phyloP scores from a whole-genome alignment of 2,329 filamentous ascomycete species.

The Penicillium psychrosexuale region DNA sequence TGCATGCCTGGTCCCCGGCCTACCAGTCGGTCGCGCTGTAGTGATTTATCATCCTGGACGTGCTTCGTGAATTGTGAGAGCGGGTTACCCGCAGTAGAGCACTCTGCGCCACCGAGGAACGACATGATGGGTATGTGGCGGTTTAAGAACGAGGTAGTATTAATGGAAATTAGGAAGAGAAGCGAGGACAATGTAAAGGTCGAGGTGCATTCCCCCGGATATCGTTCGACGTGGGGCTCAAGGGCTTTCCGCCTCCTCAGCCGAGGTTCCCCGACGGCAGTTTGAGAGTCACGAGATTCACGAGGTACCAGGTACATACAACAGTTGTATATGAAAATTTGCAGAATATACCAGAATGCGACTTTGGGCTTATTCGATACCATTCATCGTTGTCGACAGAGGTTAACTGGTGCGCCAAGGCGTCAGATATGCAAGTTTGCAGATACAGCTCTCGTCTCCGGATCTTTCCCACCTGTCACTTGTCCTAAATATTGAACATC shows the following conservation, averaged over 20 bases:
- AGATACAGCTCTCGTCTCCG: too few species aligned
- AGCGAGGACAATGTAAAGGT: slow-evolving; percentile 1
- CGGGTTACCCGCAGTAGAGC: slow-evolving; percentile 92
- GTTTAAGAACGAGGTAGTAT: background rate
- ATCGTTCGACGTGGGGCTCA: slow-evolving; percentile 22
- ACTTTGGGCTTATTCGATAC: too few species aligned
- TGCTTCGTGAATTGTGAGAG: slow-evolving; percentile 97
- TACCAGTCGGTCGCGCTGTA: slow-evolving; percentile 85
- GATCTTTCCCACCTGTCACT: too few species aligned
- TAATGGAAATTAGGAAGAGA: background rate
- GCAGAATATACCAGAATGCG: background rate
- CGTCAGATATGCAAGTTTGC: too few species aligned
- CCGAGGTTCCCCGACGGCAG: slow-evolving; percentile 23
- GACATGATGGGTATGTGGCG: slow-evolving; percentile 62
- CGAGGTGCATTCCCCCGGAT: slow-evolving; percentile 11
- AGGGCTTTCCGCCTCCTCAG: slow-evolving; percentile 21
- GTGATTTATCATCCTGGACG: slow-evolving; percentile 89
- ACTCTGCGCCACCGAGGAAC: slow-evolving; percentile 92
- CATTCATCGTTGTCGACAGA: too few species aligned
- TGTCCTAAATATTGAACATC: too few species aligned
- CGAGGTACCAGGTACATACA: background rate
- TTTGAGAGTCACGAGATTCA: background rate
- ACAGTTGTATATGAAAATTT: background rate
- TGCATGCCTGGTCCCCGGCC: slow-evolving; percentile 69
- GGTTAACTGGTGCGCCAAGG: too few species aligned